Conservation (phyloP, 305 asterid species). For the Fraxinus floribunda region DNA sequence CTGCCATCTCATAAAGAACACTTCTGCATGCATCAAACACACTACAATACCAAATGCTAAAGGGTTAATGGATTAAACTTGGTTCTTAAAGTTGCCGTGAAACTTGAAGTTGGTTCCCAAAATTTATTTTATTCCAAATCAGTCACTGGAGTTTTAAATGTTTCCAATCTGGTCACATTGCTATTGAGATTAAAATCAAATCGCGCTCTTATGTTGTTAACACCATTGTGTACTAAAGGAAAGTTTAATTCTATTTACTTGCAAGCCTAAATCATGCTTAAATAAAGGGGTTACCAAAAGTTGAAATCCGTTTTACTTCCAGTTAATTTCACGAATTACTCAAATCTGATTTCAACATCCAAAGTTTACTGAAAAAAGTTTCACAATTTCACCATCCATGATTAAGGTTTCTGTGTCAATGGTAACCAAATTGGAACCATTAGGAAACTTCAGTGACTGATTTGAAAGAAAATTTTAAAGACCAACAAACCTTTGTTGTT, state of each 20-base stretch:
- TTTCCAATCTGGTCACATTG: background rate
- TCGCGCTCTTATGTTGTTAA: background rate
- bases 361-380: background rate
- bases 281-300: background rate
- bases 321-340: background rate
- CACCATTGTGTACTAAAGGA: background rate
- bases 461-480: background rate
- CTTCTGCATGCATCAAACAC: background rate
- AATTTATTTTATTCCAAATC: constrained; percentile 7
- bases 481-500: background rate
- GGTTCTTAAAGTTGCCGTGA: background rate
- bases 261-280: background rate
- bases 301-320: background rate
- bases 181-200: background rate
- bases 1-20: background rate
- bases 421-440: background rate
- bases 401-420: background rate
- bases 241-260: too few relatives aligned
- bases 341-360: too few relatives aligned
- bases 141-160: background rate
- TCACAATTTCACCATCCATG: background rate
- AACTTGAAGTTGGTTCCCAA: background rate
- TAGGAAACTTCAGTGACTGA: background rate
- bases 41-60: background rate
- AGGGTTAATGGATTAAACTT: too few relatives aligned